Evolutionary conservation across 1,284 basidiomycete species (phyloP).

Genomic region (Leccinum brunneo-olivaceum): DNA sequence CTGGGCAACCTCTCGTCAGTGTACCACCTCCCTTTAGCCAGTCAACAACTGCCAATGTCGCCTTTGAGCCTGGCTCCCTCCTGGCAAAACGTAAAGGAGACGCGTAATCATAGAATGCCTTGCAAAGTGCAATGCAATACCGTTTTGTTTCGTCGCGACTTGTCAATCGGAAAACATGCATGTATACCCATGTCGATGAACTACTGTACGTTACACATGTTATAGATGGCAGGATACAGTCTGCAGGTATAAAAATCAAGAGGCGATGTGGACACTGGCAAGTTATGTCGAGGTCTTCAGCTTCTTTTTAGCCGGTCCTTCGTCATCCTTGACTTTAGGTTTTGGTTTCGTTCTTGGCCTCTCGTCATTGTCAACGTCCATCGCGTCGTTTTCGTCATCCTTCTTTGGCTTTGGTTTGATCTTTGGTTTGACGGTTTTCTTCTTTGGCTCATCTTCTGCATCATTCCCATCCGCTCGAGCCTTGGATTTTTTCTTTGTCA

Average conservation of each 20-base stretch:
- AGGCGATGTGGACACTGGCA: background rate
- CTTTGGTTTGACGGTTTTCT: conserved; percentile 36
- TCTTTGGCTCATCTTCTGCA: conserved; percentile 42
- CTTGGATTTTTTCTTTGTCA: conserved; percentile 33
- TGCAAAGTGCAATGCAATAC: background rate
- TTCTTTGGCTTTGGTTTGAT: conserved; percentile 39
- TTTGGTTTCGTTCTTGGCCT: conserved; percentile 40
- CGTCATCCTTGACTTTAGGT: conserved; percentile 43
- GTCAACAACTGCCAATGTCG: conserved; percentile 27
- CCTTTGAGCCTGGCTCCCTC: conserved; percentile 66
- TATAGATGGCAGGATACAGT: conserved; percentile 11
- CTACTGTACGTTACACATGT: conserved; percentile 20
- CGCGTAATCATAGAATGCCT: conserved; percentile 14
- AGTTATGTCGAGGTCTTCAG: conserved; percentile 40
- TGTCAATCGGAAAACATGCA: conserved; percentile 4
- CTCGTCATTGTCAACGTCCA: conserved; percentile 36
- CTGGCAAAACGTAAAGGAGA: conserved; percentile 42
- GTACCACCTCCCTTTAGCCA: conserved; percentile 32
- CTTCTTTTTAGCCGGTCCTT: conserved; percentile 69
- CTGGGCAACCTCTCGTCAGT: conserved; percentile 28
- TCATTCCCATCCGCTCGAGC: conserved; percentile 30
- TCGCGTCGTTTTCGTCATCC: conserved; percentile 31
- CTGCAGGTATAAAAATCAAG: background rate
- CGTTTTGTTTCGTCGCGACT: conserved; percentile 2
- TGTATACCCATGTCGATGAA: conserved; percentile 14